Conservation (phyloP, 2,329 filamentous ascomycete genomes). For the Epichloe brachyelytri region DNA sequence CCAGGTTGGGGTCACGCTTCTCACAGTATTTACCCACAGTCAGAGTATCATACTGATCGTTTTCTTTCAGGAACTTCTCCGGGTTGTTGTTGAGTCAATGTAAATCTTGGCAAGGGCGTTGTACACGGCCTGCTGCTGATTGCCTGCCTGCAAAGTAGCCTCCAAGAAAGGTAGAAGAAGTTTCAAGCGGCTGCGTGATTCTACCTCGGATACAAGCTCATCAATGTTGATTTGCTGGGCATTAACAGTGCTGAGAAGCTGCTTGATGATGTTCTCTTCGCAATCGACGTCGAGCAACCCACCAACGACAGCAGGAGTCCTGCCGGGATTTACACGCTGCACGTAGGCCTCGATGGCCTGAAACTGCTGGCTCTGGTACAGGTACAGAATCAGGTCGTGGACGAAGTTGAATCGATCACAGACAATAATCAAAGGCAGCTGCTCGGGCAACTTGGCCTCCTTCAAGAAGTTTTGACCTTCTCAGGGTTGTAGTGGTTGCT, state of each 20-base stretch:
- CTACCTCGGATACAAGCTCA: conserved; percentile 87
- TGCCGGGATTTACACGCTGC: conserved; percentile 83
- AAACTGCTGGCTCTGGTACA: conserved; percentile 99
- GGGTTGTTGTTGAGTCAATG: conserved; percentile 98
- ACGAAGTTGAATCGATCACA: conserved; percentile 99
- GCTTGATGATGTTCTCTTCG: conserved; percentile 92
- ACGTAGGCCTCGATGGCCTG: conserved; percentile 98
- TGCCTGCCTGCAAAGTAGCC: conserved; percentile 74
- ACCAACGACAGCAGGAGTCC: conserved; percentile 86
- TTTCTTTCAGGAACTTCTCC: conserved; percentile 94
- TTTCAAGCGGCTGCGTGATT: conserved; percentile 90
- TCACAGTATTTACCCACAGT: conserved; percentile 95
- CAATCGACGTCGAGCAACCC: conserved; percentile 93
- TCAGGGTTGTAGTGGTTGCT: conserved; percentile 82
- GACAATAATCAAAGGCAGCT: conserved; percentile 92
- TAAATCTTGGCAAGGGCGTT: conserved; percentile 99
- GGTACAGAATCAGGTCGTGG: conserved; percentile 87
- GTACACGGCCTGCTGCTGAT: conserved; percentile 92
- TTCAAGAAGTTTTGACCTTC: conserved; percentile 99
- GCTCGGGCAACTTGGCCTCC: conserved; percentile 82
- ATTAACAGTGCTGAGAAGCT: conserved; percentile 72
- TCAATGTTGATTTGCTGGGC: conserved; percentile 82
- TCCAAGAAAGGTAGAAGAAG: conserved; percentile 92
- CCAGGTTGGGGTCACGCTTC: conserved; percentile 93
- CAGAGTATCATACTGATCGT: conserved; percentile 89